These are phyloP conservation scores for Nicotiana noctiflora DNA, from an alignment of 257 asterid species.

Conservation along the genomic window DNA sequence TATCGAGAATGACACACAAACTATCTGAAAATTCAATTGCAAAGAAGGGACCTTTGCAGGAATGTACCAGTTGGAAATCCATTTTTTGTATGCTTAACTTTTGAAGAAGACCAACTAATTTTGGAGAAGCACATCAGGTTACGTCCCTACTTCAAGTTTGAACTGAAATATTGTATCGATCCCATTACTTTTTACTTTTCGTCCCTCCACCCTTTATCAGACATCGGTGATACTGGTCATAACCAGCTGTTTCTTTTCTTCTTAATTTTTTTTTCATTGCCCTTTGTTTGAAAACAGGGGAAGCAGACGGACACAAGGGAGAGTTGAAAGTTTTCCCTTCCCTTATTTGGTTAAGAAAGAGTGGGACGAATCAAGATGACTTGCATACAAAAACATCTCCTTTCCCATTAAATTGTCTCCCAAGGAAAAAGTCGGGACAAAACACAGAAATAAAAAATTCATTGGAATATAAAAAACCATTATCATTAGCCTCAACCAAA, in stretches of 20 bases:
- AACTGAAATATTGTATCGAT: neutral
- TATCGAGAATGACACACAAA: neutral
- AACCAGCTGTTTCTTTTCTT: neutral
- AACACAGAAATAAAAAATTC: neutral
- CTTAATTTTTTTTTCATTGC: neutral
- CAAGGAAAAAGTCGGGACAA: neutral
- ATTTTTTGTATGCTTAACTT: neutral
- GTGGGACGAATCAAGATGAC: neutral
- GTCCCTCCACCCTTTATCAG: neutral
- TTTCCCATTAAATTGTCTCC: neutral
- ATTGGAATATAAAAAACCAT: neutral
- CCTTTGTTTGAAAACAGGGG: neutral
- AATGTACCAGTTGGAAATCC: neutral
- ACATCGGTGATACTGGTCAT: neutral
- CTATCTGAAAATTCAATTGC: neutral
- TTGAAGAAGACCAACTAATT: neutral
- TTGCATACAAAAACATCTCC: neutral
- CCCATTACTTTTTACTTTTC: neutral
- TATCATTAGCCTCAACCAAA: neutral
- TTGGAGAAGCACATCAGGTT: neutral
- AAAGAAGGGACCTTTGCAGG: neutral
- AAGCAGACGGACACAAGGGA: neutral
- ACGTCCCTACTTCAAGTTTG: neutral
- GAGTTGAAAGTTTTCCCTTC: neutral
- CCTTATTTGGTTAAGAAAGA: neutral